These are phyloP conservation scores for Cladorrhinum sp. DNA, from an alignment of 2,329 filamentous ascomycete genomes.

Conservation along the genomic window DNA sequence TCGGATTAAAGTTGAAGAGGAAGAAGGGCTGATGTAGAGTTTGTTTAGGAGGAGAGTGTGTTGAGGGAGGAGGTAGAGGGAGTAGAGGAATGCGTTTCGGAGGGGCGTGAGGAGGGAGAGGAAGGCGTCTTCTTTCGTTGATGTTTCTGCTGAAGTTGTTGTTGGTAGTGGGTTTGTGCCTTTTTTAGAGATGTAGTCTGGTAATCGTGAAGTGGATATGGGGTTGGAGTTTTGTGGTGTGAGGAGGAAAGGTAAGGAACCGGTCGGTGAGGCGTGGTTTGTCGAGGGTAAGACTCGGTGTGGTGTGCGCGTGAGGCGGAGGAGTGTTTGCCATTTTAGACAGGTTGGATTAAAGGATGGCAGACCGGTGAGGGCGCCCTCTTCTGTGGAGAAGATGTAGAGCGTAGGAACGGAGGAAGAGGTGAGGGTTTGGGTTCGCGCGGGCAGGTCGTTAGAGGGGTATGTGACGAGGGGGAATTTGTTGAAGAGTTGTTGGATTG, in stretches of 20 bases:
- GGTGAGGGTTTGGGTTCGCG: conserved; percentile 44
- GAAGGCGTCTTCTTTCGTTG: conserved; percentile 57
- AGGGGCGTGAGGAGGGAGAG: conserved; percentile 73
- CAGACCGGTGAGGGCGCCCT: conserved; percentile 56
- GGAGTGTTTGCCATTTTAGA: conserved; percentile 81
- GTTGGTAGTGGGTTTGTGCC: not conserved
- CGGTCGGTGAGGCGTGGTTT: conserved; percentile 90
- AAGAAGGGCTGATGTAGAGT: conserved; percentile 68
- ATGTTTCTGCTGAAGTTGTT: not conserved
- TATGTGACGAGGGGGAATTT: conserved; percentile 76
- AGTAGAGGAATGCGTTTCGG: conserved; percentile 84
- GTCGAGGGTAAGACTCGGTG: conserved; percentile 69
- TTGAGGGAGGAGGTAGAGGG: conserved; percentile 69
- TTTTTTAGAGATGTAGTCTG: conserved; percentile 23
- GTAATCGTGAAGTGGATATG: conserved; percentile 27
- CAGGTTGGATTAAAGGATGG: conserved; percentile 91
- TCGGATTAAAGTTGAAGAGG: conserved; percentile 59
- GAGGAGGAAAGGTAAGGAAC: conserved; percentile 83
- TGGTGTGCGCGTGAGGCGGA: conserved; percentile 70
- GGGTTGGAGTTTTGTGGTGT: conserved; percentile 35
- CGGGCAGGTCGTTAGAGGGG: conserved; percentile 70
- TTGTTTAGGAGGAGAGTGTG: conserved; percentile 67
- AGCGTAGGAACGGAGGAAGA: conserved; percentile 51
- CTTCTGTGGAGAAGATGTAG: conserved; percentile 70
- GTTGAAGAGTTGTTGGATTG: conserved; percentile 81